Base-by-base conservation (phyloP, 129 eudicot species). In the Kitagawia praeruptora region DNA sequence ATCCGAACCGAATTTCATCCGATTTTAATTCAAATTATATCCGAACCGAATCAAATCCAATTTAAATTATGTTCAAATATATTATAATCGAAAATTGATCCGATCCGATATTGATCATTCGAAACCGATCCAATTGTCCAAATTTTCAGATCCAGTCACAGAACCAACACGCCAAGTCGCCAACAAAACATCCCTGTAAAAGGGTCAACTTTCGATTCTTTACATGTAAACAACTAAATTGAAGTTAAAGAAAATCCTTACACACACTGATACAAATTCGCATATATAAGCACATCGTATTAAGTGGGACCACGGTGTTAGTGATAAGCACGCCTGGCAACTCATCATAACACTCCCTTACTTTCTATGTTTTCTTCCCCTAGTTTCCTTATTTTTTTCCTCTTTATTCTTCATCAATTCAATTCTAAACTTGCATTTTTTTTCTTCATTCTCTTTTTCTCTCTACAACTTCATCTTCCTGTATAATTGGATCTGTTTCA, bases 251-350 rank as follows among this genome's bases (percentile, higher is more conserved):
- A 46, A 51, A 51, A 51, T 51, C 21, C 61, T 16, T 51, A 51
- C 61, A 54, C 27, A 19, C 63, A 54, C 21, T 21, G 27, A 15
- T 19, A 54, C 1, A 19, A 6, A 54, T 54, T 54, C 63, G 63
- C 11, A 54, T 19, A 54, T 5, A 58, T 58, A 58, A 7, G n/a
- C 66, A 5, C 66, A 58, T 23, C 66, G 31, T 58, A 4, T 23
- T 0, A 0, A 7, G 69, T 77, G 79, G 79, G 69, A 67, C 79
- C 82, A 69, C 82, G 82, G 85, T 79, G 87, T 89, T 89, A 93
- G 96, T 90, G 98, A 93, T 84, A 90, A 87, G 98, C 98, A 93
- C 98, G 96, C 88, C 96, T 87, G 91, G 89, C 92, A 83, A 82
- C 80, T 70, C 78, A 75, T 77, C 90, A 92, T 61, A 25, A 61